Conservation (phyloP, 768 basidiomycete genomes). For the Lactarius vividus region DNA sequence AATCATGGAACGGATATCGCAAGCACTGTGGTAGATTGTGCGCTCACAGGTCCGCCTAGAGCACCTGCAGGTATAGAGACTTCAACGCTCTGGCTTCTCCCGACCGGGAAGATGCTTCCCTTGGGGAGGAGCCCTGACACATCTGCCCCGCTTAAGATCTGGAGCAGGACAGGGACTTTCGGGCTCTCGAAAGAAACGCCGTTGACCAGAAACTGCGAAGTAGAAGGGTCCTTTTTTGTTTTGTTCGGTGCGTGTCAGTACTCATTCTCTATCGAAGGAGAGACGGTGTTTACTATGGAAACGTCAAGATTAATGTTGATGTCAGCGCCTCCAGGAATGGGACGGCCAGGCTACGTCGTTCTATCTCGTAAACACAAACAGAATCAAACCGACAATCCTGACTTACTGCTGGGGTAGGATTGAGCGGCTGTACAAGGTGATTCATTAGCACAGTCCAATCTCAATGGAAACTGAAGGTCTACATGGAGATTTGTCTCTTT, state of each 20-base stretch:
- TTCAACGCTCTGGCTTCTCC: conserved; percentile 45
- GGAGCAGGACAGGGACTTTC: conserved; percentile 49
- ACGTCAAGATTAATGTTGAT: conserved; percentile 9
- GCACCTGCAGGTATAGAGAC: conserved; percentile 29
- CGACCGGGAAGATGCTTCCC: conserved; percentile 46
- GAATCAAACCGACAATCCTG: not conserved
- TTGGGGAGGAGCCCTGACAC: conserved; percentile 41
- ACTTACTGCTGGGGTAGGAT: conserved; percentile 16
- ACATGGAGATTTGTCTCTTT: conserved; percentile 19
- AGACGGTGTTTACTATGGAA: conserved; percentile 17
- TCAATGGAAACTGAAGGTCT: too few species aligned
- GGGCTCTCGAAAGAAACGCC: conserved; percentile 40
- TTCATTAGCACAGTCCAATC: conserved; percentile 15
- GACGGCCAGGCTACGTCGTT: not conserved
- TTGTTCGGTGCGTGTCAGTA: not conserved
- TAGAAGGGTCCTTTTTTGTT: not conserved
- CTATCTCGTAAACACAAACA: not conserved
- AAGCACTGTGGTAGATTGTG: not conserved
- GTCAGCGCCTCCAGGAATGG: conserved; percentile 15
- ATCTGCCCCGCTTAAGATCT: conserved; percentile 43
- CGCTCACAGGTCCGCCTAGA: not conserved
- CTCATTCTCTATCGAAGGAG: not conserved
- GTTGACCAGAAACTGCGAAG: conserved; percentile 37
- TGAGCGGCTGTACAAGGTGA: conserved; percentile 4
- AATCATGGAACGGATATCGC: not conserved